Base-by-base conservation (phyloP, 2,329 filamentous ascomycete genomes). In the Westerdykella ornata region DNA sequence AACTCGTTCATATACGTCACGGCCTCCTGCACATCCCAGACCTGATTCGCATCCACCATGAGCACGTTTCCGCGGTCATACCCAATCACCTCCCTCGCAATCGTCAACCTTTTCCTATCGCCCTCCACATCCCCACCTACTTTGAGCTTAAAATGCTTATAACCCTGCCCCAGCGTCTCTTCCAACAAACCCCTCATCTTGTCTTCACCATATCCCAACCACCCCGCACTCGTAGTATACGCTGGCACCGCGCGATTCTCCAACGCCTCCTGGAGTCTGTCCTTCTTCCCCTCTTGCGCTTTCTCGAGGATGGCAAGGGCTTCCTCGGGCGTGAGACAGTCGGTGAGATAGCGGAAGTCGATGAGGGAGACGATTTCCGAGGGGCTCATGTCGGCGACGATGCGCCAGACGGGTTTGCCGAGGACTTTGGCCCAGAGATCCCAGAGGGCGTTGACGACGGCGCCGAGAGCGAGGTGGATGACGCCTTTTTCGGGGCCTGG, bases 271-370 rank as follows among this genome's bases (percentile, higher is more conserved):
- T 77, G 69, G 17, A 94, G 70, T 40, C 89, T 76, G 58, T 79
- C 70, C 28, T 75, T 72, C 72, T 94, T 94, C 30, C 80, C 82
- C 1, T 65, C 53, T 66, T 86, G 81, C 16, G 76, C 69, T 57
- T 77, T 76, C 53, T 75, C 77, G 34, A 95, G 72, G 60, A 95
- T 72, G 16, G 72, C 73, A 29, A 94, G 63, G 0, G 88, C 88
- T 66, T 95, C 88, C 31, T 87, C 82, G 0, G 85, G 86, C 0
- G 88, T 94, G 51, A 95, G 74, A n/a, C 87, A 88, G 68, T 95
- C 88, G 17, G 85, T 92, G 66, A 95, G 94, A 69, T 96, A 95
- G 37, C 88, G 77, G 72, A 95, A 96, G 69, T 95, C 89, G 62
- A 96, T 89, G 70, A 88, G 90, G 44, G 75, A 70, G 38, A 95